Conservation (phyloP, 345 rosid species). For the Eucalyptus viminalis region DNA sequence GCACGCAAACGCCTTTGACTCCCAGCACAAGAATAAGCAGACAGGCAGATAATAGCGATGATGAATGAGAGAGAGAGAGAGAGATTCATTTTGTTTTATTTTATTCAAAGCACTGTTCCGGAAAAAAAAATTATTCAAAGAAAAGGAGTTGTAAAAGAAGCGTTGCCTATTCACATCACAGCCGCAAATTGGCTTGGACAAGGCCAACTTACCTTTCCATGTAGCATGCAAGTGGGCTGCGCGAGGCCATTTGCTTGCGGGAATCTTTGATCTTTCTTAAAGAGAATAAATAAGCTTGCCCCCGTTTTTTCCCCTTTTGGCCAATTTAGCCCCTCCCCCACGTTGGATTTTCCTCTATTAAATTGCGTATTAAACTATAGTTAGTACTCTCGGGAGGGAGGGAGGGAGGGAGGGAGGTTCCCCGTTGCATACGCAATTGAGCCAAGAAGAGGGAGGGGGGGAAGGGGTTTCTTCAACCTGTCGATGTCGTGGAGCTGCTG, state of each 20-base stretch:
- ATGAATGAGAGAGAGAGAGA: background rate
- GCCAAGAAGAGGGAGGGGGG: background rate
- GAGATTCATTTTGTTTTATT: background rate
- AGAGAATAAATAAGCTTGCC: background rate
- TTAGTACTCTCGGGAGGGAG: no score
- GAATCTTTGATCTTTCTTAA: background rate
- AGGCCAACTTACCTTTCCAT: background rate
- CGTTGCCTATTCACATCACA: background rate
- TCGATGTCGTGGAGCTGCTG: background rate
- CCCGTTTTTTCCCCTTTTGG: background rate
- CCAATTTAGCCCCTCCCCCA: background rate
- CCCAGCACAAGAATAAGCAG: background rate
- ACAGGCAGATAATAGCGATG: background rate
- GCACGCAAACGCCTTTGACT: slow-evolving; percentile 41
- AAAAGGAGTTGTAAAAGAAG: background rate
- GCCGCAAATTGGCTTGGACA: background rate
- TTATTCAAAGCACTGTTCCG: background rate
- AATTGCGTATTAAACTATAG: background rate
- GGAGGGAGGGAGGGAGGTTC: background rate
- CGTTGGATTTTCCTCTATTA: background rate
- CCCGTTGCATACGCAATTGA: background rate
- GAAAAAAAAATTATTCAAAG: background rate
- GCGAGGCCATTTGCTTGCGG: background rate
- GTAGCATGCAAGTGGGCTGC: background rate
- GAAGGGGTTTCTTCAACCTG: background rate